Evolutionary conservation across 306 rosid species (phyloP), one percentile per base, ranked within the genome.

Genomic region (Cicer pinnatifidum): DNA sequence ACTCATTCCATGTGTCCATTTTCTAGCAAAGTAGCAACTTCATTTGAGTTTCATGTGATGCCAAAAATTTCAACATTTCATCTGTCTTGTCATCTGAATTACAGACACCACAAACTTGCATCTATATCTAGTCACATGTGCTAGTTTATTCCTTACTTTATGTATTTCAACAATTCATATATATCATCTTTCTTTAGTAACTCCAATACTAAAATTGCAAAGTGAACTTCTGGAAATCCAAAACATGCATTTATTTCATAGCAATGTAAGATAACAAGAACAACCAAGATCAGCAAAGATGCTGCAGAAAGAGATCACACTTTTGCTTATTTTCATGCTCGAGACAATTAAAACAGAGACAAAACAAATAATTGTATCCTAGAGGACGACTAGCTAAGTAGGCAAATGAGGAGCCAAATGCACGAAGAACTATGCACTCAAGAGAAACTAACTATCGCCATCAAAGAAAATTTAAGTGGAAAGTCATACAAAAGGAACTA

Each of bases 111-210:
- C 45, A 19, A 51, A 41, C 52, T 63, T 33, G 62, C 47, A 48
- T 48, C 5, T 41, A 33, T 58, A 47, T 53, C 54, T 39, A 75
- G 43, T 41, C 59, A 33, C 38, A 62, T 61, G 5, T 46, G 59
- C 61, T 68, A 76, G 62, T 57, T 67, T 35, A 57, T 57, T 16
- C 43, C 1, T 56, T 43, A 46, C 38, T 17, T 51, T 17, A 62
- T 15, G 67, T 11, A 39, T 61, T 78, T 78, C 37, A 71, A 11
- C 15, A 7, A 52, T 69, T 50, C 75, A 78, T 69, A 60, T 61
- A 61, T 59, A 58, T 50, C 57, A 68, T 58, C 52, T 45, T 33
- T 40, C 20, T 33, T 7, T 8, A 35, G 65, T 54, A 51, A 51
- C 54, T 33, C 67, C 43, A 70, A 41, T 3, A 11, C 72, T 63